Base-by-base conservation (phyloP, 2,329 filamentous ascomycete genomes). In the Hypoxylon sp. region DNA sequence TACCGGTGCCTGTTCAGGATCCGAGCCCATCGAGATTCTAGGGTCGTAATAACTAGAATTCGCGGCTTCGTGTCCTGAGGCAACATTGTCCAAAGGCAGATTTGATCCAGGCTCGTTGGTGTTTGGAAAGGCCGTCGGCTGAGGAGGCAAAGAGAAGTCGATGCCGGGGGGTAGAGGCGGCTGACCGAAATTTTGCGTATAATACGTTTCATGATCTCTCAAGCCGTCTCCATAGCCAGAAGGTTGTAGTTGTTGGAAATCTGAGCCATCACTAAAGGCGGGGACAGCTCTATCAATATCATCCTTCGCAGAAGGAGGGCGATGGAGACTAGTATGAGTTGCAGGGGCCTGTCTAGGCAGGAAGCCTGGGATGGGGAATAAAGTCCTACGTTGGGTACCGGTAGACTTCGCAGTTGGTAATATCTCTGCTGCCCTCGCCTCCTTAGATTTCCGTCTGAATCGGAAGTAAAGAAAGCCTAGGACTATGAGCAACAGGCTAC, bases 21-120 rank as follows among this genome's bases (percentile, higher is more conserved):
- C 74, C 24, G 77, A 78, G 44, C 76, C 76, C 74, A 79, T 77
- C 9, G 76, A 75, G 63, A 79, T 76, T 33, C 72, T 74, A 35
- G 71, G 71, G 68, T 79, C 77, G 66, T 79, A 79, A 69, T 79
- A 79, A 64, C 74, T 77, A 22, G 71, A 73, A 63, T 78, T 78
- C 37, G 78, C 78, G 58, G 77, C 77, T 50, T 73, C 73, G 19
- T 73, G 71, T 46, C 61, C 71, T 24, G 73, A 66, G 10, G 69
- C 66, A 48, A 62, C 73, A 72, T 72, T 67, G 14, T 71, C 60
- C 22, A 67, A 60, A 51, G 74, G 65, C 29, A 61, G 61, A 35
- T 62, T 66, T 42, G 63, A n/a, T n/a, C 59, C 51, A 44, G 58
- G 66, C 50, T 68, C 72, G 59, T 70, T 66, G 35, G 67, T 55